phyloP scores from a whole-genome alignment of 345 rosid species.

The Arabidopsis suecica region DNA sequence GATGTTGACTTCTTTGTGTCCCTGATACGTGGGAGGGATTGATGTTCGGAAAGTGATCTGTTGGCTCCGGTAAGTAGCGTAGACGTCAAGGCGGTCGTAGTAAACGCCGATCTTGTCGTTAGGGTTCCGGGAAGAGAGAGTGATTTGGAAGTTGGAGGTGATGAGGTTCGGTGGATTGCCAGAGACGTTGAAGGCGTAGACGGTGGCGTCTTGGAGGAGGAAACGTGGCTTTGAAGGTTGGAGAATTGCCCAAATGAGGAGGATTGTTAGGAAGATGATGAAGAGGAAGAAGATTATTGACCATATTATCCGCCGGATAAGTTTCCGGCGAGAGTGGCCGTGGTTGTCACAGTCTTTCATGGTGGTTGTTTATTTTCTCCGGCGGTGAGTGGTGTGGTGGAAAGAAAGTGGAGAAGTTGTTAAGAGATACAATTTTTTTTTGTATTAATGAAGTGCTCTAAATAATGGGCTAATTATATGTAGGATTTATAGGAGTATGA shows the following conservation, averaged over 20 bases:
- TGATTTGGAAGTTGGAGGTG: constrained; percentile 79
- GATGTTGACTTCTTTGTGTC: constrained; percentile 64
- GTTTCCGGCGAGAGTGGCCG: constrained; percentile 34
- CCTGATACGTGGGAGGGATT: constrained; percentile 59
- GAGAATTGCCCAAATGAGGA: constrained; percentile 86
- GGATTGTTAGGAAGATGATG: constrained; percentile 59
- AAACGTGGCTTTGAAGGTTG: constrained; percentile 83
- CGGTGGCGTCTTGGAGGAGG: constrained; percentile 91
- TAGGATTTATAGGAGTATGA: constrained; percentile 40
- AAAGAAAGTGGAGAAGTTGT: constrained; percentile 35
- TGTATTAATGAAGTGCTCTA: constrained; percentile 11
- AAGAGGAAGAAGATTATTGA: constrained; percentile 61
- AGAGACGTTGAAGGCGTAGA: constrained; percentile 81
- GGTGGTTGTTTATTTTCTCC: constrained; percentile 17
- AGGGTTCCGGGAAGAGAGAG: constrained; percentile 80
- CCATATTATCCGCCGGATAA: constrained; percentile 47
- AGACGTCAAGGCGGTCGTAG: constrained; percentile 77
- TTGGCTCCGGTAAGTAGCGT: constrained; percentile 74
- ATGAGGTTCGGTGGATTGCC: constrained; percentile 61
- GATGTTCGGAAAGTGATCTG: constrained; percentile 72
- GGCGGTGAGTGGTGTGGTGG: constrained; percentile 33
- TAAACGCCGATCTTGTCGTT: constrained; percentile 81
- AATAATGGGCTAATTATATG: constrained; percentile 16
- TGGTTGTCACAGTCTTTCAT: constrained; percentile 69
- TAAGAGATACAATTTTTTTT: constrained; percentile 3